Evolutionary conservation across 768 basidiomycete genomes (phyloP), one percentile per base, ranked within the genome.

Genomic region (Gloeostereum incarnatum): DNA sequence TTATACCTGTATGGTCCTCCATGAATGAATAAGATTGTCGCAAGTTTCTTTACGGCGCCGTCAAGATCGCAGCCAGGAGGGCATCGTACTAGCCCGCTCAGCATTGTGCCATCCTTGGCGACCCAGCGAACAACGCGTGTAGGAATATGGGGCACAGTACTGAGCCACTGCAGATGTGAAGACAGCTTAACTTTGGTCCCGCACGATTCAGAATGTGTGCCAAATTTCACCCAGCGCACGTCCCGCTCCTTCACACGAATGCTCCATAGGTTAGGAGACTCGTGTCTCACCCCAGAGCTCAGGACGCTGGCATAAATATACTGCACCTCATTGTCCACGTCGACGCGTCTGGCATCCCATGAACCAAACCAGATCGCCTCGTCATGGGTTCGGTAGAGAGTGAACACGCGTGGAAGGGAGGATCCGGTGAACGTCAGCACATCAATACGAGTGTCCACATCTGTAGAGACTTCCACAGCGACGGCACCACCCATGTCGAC

Each of bases 371-470:
- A 62, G 8, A 62, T 51, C 4, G 55, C 60, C 20, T 62, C 56
- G 9, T 50, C 49, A 11, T 53, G 41, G 1, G 59, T 62, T 8
- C 49, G 48, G 49, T 57, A 60, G 29, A 62, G 45, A 0, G 51
- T 53, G 21, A 53, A 30, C 20, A 31, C 29, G 19, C 30, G 27
- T 8, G 31, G 14, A 9, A 21, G 16, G 25, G 18, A 33, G n/a
- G 35, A 17, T 21, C 40, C 34, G 9, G 48, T 43, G 18, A 53
- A 50, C 13, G 60, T 48, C 6, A 59, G 51, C 11, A 56, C 49
- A 21, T 55, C 57, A 14, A 66, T 60, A 37, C 64, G 59, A 0
- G 63, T 65, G 34, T 60, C 56, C 41, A 65, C 60, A 20, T 70
- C 53, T 26, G 45, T 58, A 59, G 66, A 69, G 17, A 68, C 65